Evolutionary conservation across 1,284 basidiomycete genomes (phyloP), one percentile per base, ranked within the genome.

Genomic region (Puccinia brachypodii): DNA sequence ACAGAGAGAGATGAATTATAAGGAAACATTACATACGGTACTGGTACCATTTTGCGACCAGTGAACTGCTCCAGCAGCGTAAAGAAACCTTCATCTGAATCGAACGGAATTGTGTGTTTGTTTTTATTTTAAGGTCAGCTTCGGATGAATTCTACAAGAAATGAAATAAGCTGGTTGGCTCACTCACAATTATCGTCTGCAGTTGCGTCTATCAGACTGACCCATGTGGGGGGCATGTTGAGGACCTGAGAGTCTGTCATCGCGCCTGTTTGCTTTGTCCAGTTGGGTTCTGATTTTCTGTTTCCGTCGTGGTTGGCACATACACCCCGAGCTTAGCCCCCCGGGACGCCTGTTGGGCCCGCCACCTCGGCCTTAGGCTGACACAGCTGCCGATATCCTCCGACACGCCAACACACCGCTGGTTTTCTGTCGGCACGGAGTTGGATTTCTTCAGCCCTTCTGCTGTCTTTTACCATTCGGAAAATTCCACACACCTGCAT

Each of bases 61-160:
- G 77, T 31, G 33, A 79, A 72, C 19, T 72, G 50, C 36, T 79
- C 68, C 3, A 79, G 31, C 38, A 79, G 16, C 22, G 64, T 42
- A 79, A 79, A 69, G 25, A 79, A 72, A 4, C 64, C 47, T 40
- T 79, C 77, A n/a, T 60, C 77, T 79, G 40, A 19, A 44, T 31
- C 38, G 31, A 33, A 36, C n/a, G 22, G 47, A 50, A 50, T 50
- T 22, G 47, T 50, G 9, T 16, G 31, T 62, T 36, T 25, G 22
- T 62, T 36, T 62, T 3, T 62, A 25, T 19, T 9, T 53, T 16
- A 33, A 36, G 11, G 36, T n/a, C 9, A 73, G 33, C 31, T 38
- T 25, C 25, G 8, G 25, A 9, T 53, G 28, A 62, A 11, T 62
- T 62, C 14, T 62, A 28, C 9, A 42, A 22, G n/a, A 38, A 14